A percentile compares a stretch with the other conserved stretches of the same genome.
Evolutionary conservation across 352 stramenopile species (phyloP).

Genomic region (Phytophthora sp.): DNA sequence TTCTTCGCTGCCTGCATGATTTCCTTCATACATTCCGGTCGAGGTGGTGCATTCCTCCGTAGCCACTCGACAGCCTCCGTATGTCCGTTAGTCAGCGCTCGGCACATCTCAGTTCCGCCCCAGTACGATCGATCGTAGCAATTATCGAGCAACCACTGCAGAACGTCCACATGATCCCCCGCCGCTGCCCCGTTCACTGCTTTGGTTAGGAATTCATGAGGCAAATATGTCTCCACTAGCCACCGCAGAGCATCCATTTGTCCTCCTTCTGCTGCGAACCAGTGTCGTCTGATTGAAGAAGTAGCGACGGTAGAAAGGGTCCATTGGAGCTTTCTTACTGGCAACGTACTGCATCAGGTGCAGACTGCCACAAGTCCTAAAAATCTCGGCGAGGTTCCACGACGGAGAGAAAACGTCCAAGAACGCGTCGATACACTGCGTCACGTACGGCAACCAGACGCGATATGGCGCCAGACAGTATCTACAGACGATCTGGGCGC

Average conservation of each 20-base stretch:
- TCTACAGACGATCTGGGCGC: conserved; percentile 1
- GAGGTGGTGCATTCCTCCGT: conserved; percentile 20
- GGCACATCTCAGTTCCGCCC: conserved; percentile 25
- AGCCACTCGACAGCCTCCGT: conserved; percentile 49
- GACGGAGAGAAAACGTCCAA: conserved; percentile 14
- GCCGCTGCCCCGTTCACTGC: conserved; percentile 24
- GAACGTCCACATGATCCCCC: conserved; percentile 13
- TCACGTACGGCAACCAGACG: conserved; percentile 16
- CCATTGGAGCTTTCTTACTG: conserved; percentile 4
- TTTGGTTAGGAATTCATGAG: conserved; percentile 19
- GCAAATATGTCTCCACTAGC: conserved; percentile 16
- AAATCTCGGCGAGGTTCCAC: conserved; percentile 20
- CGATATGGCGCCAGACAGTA: conserved; percentile 1
- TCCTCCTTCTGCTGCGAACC: conserved; percentile 16
- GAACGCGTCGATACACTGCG: conserved; percentile 22
- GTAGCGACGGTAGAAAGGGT: conserved; percentile 21
- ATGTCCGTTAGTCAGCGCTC: conserved; percentile 39
- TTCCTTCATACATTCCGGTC: conserved; percentile 6
- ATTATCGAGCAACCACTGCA: conserved; percentile 20
- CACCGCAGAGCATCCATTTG: conserved; percentile 19
- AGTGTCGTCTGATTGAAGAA: conserved; percentile 18
- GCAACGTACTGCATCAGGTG: conserved; percentile 19
- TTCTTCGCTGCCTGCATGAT: conserved; percentile 21
- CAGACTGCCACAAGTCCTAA: conserved; percentile 13
- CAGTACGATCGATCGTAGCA: conserved; percentile 11